Percentiles rank a stretch among this genome's conserved stretches.
phyloP scores from a whole-genome alignment of 2,329 filamentous ascomycete species.

The Colletotrichum kahawae region DNA sequence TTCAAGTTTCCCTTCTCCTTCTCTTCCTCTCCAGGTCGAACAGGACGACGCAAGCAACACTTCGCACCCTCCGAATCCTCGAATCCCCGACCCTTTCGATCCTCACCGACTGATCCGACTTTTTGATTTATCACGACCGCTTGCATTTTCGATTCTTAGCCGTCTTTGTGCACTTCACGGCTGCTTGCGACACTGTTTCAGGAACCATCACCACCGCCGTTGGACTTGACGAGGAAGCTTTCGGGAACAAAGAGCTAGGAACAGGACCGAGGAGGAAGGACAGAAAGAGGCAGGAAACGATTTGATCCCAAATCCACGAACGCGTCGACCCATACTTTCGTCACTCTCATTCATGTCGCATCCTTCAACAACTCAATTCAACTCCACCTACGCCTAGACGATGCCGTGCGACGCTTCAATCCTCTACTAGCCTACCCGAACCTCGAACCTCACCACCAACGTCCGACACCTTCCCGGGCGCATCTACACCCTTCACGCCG shows the following conservation, averaged over 20 bases:
- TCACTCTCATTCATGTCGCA: constrained; percentile 8
- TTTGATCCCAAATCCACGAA: background rate
- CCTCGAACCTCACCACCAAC: background rate
- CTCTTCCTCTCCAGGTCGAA: constrained; percentile 4
- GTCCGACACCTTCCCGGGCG: background rate
- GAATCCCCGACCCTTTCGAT: background rate
- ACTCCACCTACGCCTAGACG: background rate
- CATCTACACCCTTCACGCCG: constrained; percentile 32
- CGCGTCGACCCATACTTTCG: background rate
- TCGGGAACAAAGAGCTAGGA: background rate
- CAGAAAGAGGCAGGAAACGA: background rate
- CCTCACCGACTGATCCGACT: background rate
- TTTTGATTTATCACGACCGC: background rate
- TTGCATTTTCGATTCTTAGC: background rate
- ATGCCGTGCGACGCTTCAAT: constrained; percentile 9
- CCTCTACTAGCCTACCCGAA: background rate
- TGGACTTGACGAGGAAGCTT: background rate
- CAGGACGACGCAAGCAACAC: constrained; percentile 6
- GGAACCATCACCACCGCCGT: background rate
- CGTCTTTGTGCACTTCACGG: background rate
- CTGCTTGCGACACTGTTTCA: constrained; percentile 16
- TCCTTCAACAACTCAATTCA: background rate
- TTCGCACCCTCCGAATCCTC: background rate
- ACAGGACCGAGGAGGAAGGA: background rate
- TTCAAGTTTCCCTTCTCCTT: constrained; percentile 8